These are phyloP conservation scores for Solanum hybrid DNA, from an alignment of 305 asterid species.

Conservation along the genomic window DNA sequence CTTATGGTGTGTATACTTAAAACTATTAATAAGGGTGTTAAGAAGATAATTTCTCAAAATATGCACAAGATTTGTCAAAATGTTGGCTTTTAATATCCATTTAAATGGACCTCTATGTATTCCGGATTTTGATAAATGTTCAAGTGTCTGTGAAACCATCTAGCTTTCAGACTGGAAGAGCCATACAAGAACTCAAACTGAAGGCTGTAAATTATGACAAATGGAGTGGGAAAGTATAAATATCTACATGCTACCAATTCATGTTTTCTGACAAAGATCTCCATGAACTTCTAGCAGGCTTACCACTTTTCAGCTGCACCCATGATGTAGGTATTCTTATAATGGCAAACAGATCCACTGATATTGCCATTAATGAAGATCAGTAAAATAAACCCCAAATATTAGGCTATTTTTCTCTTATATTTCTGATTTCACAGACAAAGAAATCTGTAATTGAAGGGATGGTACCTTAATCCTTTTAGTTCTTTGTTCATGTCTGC, in stretches of 20 bases:
- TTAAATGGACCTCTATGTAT: neutral
- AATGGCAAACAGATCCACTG: neutral
- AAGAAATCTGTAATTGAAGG: slow-evolving; percentile 1
- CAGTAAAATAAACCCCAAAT: neutral
- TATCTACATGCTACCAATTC: neutral
- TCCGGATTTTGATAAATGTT: neutral
- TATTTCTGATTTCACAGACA: neutral
- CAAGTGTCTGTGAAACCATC: neutral
- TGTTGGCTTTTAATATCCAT: neutral
- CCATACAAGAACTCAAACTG: neutral
- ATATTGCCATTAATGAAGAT: slow-evolving; percentile 1
- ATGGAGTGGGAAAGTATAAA: neutral
- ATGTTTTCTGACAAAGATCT: neutral
- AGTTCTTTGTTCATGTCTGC: slow-evolving; percentile 97
- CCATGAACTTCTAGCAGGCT: neutral
- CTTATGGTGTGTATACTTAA: neutral
- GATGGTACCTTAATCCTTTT: slow-evolving; percentile 81
- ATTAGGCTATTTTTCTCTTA: neutral
- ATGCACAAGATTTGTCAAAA: neutral
- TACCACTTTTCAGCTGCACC: neutral
- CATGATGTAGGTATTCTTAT: neutral
- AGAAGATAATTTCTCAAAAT: neutral
- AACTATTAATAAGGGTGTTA: neutral
- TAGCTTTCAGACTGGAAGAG: neutral
- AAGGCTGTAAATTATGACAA: neutral